phyloP scores from a whole-genome alignment of 345 rosid genomes.

The Bruguiera parviflora region DNA sequence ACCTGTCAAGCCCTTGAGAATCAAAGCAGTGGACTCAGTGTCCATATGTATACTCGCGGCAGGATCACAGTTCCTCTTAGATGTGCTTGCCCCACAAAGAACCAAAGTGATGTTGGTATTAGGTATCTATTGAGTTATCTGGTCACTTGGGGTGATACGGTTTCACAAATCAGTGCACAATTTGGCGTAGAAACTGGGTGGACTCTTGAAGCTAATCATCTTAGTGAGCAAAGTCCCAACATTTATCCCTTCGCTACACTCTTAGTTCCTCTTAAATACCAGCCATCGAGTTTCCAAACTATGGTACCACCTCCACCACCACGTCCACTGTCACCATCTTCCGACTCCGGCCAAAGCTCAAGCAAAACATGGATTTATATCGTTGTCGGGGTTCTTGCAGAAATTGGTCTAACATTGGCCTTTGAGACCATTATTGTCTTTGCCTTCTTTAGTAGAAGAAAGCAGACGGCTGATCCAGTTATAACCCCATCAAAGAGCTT shows the following conservation, averaged over 20 bases:
- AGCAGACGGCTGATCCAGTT: constrained; percentile 24
- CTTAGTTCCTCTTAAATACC: constrained; percentile 26
- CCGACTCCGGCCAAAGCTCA: constrained; percentile 23
- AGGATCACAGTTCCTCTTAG: constrained; percentile 43
- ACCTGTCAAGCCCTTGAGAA: constrained; percentile 68
- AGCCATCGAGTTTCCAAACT: constrained; percentile 28
- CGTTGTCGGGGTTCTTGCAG: constrained; percentile 45
- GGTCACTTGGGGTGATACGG: constrained; percentile 6
- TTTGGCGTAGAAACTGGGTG: constrained; percentile 23
- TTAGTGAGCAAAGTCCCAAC: not conserved
- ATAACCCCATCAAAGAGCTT: constrained; percentile 24
- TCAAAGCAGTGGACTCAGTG: constrained; percentile 27
- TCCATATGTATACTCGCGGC: constrained; percentile 27
- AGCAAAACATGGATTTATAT: constrained; percentile 55
- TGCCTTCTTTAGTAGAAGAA: constrained; percentile 19
- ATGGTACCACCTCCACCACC: constrained; percentile 25
- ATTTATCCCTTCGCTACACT: constrained; percentile 32
- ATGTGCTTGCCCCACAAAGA: constrained; percentile 42
- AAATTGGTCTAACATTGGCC: constrained; percentile 32
- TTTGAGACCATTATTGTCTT: constrained; percentile 34
- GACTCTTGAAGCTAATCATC: constrained; percentile 29
- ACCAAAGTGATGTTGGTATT: constrained; percentile 31
- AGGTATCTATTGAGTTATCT: constrained; percentile 32
- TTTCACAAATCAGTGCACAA: not conserved
- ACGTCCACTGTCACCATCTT: constrained; percentile 21